Percentiles rank a stretch among this genome's conserved stretches.
phyloP scores from a whole-genome alignment of 2,329 filamentous ascomycete genomes.

The Pseudophaeomoniella oleicola region DNA sequence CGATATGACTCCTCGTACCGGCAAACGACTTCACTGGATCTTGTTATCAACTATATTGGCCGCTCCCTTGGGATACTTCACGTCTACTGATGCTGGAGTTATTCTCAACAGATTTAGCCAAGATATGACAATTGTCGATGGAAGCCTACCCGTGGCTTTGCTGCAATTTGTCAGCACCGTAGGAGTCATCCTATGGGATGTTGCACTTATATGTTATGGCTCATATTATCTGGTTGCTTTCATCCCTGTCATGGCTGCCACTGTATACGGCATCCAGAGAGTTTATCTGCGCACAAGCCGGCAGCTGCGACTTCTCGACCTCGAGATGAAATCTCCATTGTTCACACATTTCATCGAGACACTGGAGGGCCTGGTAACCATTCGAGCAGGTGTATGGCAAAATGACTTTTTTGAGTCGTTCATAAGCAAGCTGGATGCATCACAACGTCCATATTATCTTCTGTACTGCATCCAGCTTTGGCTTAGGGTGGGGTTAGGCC shows the following conservation, averaged over 20 bases:
- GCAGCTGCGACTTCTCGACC: conserved; percentile 36
- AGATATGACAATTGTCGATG: conserved; percentile 2
- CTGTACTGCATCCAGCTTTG: conserved; percentile 31
- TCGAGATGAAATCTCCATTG: conserved; percentile 35
- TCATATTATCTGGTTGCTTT: conserved; percentile 24
- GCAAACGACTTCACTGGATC: conserved; percentile 1
- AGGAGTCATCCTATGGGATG: conserved; percentile 4
- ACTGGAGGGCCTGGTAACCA: conserved; percentile 31
- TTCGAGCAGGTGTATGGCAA: conserved; percentile 38
- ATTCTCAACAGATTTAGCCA: conserved; percentile 1
- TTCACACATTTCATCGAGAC: conserved; percentile 39
- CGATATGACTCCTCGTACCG: conserved; percentile 1
- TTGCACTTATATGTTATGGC: conserved; percentile 20
- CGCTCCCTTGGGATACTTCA: conserved; percentile 9
- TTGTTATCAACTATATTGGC: conserved; percentile 3
- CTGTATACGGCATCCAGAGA: conserved; percentile 27
- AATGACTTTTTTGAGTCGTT: conserved; percentile 22
- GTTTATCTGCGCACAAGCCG: conserved; percentile 33
- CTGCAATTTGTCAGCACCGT: neutral
- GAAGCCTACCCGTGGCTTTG: neutral
- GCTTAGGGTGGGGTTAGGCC: conserved; percentile 14
- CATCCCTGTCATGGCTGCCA: conserved; percentile 21
- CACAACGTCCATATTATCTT: conserved; percentile 30
- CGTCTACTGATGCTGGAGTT: conserved; percentile 3
- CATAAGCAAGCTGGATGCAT: conserved; percentile 21